These are phyloP conservation scores for Cryptococcus maquisensis DNA, from an alignment of 1,284 basidiomycete genomes.

Conservation along the genomic window DNA sequence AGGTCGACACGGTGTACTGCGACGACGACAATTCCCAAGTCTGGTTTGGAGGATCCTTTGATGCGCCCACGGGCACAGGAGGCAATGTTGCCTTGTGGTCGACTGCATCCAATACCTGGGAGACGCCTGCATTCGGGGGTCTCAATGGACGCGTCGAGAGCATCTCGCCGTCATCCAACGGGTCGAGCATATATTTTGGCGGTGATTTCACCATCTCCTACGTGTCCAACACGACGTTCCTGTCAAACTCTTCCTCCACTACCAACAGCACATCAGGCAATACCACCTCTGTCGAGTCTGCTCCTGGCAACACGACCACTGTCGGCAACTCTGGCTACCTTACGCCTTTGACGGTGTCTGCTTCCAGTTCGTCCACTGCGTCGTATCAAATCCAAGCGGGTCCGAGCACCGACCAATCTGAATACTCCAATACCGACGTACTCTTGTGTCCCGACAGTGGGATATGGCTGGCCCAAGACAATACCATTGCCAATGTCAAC, in stretches of 20 bases:
- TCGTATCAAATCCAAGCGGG: constrained; percentile 59
- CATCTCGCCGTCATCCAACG: constrained; percentile 70
- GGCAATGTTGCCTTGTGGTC: constrained; percentile 78
- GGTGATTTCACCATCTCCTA: constrained; percentile 79
- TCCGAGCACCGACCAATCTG: constrained; percentile 61
- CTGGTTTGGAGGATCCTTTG: constrained; percentile 81
- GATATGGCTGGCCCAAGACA: constrained; percentile 79
- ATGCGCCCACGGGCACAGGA: constrained; percentile 44
- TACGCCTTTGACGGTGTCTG: constrained; percentile 71
- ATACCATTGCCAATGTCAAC: constrained; percentile 65
- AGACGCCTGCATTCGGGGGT: constrained; percentile 73
- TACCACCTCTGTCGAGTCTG: constrained; percentile 44
- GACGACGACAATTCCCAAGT: constrained; percentile 66
- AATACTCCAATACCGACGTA: constrained; percentile 66
- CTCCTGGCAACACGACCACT: constrained; percentile 57
- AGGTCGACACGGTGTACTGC: constrained; percentile 74
- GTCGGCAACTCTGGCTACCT: constrained; percentile 85
- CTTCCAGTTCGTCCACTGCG: constrained; percentile 49
- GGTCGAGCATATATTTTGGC: constrained; percentile 73
- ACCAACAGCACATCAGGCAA: constrained; percentile 65
- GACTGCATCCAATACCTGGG: constrained; percentile 57
- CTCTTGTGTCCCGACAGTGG: constrained; percentile 74
- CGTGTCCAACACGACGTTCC: constrained; percentile 56
- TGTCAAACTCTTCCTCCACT: constrained; percentile 55
- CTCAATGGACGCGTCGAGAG: constrained; percentile 73